Base-by-base conservation (phyloP, 805 yeast genomes). In the Ogataea naganishii region DNA sequence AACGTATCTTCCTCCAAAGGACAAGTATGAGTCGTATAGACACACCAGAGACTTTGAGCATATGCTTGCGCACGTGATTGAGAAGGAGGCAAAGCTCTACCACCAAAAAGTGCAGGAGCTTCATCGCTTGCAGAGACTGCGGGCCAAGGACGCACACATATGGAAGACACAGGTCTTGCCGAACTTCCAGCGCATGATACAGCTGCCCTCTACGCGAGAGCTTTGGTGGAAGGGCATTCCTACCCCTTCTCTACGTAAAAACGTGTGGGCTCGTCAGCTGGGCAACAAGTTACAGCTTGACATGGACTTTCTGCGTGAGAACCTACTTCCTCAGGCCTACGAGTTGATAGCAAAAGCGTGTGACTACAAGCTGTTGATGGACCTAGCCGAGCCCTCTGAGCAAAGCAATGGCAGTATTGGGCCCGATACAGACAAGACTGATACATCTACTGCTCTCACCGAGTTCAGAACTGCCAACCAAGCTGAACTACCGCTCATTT, bases 151-250 rank as follows among this genome's bases (percentile, higher is more conserved):
- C 42, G 39, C 40, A 2, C 30, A 34, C 23, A 45, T 43, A 7
- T 75, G 80, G 80, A 37, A 35, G 15, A 26, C 33, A 7, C 46
- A 53, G 24, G 59, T 70, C 7, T 34, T 64, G 4, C 58, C 63
- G 6, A 47, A 61, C 28, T 62, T 56, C 31, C 44, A 47, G 15
- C 34, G 37, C 5, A 52, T 54, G 24, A 46, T 68, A 14, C 49
- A 53, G 31, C 43, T 51, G 10, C 56, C 67, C 1, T 42, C 54
- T 14, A 61, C 66, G 5, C 56, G 77, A 26, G 77, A 72, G 36
- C 48, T 73, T 19, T 71, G 76, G 72, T 74, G 80, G 80, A 52
- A 76, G 20, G 77, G 77, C 4, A 44, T 75, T 3, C 75, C 80
- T 2, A 20, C 41, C n/a, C 44, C 44, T 14, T 28, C 29, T 11